phyloP scores from a whole-genome alignment of 495 filamentous ascomycete species.

The Neurospora tetrasperma region DNA sequence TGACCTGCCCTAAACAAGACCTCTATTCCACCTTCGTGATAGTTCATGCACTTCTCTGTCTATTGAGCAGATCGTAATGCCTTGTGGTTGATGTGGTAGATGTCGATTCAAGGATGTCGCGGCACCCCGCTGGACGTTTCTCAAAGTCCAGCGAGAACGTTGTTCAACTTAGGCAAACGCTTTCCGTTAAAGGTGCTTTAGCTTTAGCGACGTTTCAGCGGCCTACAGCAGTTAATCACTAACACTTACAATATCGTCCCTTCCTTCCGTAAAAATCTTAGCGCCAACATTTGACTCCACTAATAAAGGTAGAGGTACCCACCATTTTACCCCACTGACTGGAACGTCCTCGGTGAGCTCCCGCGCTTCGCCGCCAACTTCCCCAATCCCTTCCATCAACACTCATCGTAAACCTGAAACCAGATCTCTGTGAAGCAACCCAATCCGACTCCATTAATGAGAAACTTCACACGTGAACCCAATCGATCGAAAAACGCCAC shows the following conservation, averaged over 20 bases:
- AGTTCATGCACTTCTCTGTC: neutral
- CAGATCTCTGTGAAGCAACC: neutral
- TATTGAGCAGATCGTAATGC: neutral
- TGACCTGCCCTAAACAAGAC: neutral
- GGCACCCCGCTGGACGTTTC: neutral
- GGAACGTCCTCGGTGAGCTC: neutral
- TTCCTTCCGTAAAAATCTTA: neutral
- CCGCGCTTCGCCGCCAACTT: too few relatives aligned
- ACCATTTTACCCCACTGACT: neutral
- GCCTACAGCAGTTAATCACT: accelerated
- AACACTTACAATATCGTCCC: neutral
- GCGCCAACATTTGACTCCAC: neutral
- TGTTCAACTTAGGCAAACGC: neutral
- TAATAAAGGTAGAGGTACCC: neutral
- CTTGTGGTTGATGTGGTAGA: neutral
- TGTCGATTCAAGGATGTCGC: neutral
- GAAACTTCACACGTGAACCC: neutral
- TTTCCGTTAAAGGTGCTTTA: neutral
- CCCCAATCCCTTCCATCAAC: neutral
- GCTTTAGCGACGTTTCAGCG: neutral
- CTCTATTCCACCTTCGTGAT: neutral
- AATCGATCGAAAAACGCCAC: neutral
- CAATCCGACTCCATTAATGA: accelerated
- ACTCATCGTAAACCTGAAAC: neutral
- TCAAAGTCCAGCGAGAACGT: neutral